Evolutionary conservation across 1,284 basidiomycete species (phyloP).

Genomic region (Wolfiporia cocos): DNA sequence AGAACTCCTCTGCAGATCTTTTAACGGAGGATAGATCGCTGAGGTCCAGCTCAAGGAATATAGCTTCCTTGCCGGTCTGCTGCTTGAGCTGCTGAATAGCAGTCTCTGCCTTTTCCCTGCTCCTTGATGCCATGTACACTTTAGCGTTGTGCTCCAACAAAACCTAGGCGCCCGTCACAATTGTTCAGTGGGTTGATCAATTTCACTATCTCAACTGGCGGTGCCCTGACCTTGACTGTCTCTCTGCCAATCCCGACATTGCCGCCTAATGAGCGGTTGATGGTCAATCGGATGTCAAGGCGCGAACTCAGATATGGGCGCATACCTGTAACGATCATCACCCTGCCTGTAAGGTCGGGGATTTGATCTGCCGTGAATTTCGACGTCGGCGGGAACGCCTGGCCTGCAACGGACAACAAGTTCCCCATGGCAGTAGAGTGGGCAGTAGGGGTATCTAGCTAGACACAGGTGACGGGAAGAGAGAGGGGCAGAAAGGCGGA

Average conservation of each 20-base stretch:
- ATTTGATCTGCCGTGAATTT: slow-evolving; percentile 40
- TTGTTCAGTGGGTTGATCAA: background rate
- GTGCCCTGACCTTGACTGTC: slow-evolving; percentile 13
- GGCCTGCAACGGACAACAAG: background rate
- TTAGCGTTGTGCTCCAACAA: slow-evolving; percentile 41
- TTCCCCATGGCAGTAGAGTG: background rate
- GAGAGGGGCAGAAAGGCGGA: too few species aligned
- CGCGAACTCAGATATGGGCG: too few species aligned
- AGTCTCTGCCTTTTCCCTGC: slow-evolving; percentile 29
- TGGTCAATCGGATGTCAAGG: too few species aligned
- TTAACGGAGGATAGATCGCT: slow-evolving; percentile 37
- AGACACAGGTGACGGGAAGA: too few species aligned
- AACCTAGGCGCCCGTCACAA: slow-evolving; percentile 14
- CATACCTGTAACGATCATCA: slow-evolving; percentile 35
- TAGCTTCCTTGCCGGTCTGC: slow-evolving; percentile 29
- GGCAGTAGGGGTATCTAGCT: too few species aligned
- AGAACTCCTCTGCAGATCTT: slow-evolving; percentile 32
- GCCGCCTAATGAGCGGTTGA: slow-evolving; percentile 9
- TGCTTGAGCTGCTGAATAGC: slow-evolving; percentile 37
- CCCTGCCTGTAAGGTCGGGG: slow-evolving; percentile 42
- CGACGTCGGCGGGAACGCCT: slow-evolving; percentile 31
- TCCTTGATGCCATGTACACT: slow-evolving; percentile 48
- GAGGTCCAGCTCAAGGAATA: slow-evolving; percentile 45
- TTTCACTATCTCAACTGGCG: too few species aligned
- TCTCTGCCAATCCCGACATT: slow-evolving; percentile 17